Evolutionary conservation across 2,329 filamentous ascomycete genomes (phyloP).

Genomic region (Coleophoma crateriformis): DNA sequence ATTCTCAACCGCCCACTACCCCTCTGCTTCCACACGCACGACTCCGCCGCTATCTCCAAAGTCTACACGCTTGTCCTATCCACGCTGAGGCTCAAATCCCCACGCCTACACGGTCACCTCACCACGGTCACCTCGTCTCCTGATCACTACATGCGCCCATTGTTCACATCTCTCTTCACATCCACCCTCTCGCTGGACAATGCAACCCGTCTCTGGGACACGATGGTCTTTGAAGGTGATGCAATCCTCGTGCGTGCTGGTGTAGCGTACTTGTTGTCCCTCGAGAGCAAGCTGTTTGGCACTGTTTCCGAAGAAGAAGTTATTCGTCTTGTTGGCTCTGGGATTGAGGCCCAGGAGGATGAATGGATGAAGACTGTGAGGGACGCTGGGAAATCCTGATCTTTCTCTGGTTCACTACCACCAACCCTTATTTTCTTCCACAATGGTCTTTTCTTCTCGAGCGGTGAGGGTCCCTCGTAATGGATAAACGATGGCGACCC

Average conservation of each 20-base stretch:
- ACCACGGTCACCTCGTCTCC: slow-evolving; percentile 39
- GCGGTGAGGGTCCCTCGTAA: too few species aligned
- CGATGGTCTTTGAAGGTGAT: slow-evolving; percentile 80
- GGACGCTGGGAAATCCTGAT: slow-evolving; percentile 2
- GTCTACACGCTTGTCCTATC: slow-evolving; percentile 66
- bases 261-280: slow-evolving; percentile 54
- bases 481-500: too few species aligned
- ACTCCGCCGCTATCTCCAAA: slow-evolving; percentile 61
- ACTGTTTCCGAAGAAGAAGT: neutral
- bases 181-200: slow-evolving; percentile 60
- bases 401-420: too few species aligned
- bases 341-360: neutral
- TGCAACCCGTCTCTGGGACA: slow-evolving; percentile 71
- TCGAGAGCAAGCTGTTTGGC: slow-evolving; percentile 46
- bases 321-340: neutral
- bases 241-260: slow-evolving; percentile 64
- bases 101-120: slow-evolving; percentile 59
- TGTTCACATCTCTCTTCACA: slow-evolving; percentile 64
- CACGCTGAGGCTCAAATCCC: slow-evolving; percentile 59
- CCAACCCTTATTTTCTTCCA: too few species aligned
- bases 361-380: slow-evolving; percentile 4
- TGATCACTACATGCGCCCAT: slow-evolving; percentile 48
- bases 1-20: slow-evolving; percentile 71
- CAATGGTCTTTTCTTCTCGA: too few species aligned
- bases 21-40: slow-evolving; percentile 68